Evolutionary conservation across 176 grass and related monocot genomes (phyloP).

Genomic region (Phoenix dactylifera): DNA sequence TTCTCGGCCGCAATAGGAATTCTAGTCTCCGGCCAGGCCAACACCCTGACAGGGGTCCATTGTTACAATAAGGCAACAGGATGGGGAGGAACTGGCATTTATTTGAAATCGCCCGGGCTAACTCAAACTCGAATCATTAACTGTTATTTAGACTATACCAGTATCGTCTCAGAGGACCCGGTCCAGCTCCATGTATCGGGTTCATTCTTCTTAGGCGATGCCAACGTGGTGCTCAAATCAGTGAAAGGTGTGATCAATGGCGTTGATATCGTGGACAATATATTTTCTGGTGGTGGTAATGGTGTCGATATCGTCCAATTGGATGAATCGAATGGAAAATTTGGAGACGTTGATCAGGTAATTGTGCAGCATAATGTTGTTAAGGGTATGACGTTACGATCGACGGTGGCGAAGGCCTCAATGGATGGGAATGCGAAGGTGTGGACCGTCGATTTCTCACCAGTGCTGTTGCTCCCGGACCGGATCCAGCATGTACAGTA

Average conservation of each 20-base stretch:
- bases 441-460: constrained; percentile 63
- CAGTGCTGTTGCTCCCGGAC: constrained; percentile 58
- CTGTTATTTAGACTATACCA: constrained; percentile 72
- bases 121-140: constrained; percentile 65
- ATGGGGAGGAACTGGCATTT: constrained; percentile 53
- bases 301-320: constrained; percentile 59
- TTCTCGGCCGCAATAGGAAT: constrained; percentile 66
- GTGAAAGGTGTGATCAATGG: constrained; percentile 45
- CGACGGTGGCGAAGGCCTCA: constrained; percentile 36
- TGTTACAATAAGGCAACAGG: constrained; percentile 87
- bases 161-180: constrained; percentile 70
- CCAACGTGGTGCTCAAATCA: constrained; percentile 65
- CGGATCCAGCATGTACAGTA: constrained; percentile 78
- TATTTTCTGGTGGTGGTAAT: constrained; percentile 41
- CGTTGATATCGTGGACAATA: constrained; percentile 46
- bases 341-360: constrained; percentile 59
- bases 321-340: constrained; percentile 33
- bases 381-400: constrained; percentile 44
- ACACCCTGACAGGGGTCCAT: constrained; percentile 77
- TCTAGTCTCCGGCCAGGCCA: constrained; percentile 50
- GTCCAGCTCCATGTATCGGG: constrained; percentile 55
- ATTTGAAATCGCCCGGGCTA: constrained; percentile 42
- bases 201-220: constrained; percentile 79
- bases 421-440: constrained; percentile 40
- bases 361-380: constrained; percentile 60